Percentiles rank a stretch among this genome's conserved stretches.
Conservation (phyloP, 495 filamentous ascomycete genomes). For the Aspergillus nanangensis region DNA sequence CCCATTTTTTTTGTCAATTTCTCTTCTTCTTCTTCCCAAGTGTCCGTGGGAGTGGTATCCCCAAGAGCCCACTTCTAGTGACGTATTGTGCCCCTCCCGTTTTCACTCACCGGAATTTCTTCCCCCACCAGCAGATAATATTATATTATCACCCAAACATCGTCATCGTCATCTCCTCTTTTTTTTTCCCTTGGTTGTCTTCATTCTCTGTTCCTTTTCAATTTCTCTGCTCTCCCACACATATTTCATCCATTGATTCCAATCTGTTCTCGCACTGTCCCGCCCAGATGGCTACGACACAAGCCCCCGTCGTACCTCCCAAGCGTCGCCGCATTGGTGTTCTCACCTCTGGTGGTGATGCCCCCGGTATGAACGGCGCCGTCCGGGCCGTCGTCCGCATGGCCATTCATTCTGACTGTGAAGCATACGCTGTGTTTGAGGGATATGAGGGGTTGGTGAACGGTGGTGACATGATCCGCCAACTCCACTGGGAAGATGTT, state of each 20-base stretch:
- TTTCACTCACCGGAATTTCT: slow-evolving; percentile 43
- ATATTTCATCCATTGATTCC: slow-evolving; percentile 6
- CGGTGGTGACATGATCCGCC: slow-evolving; percentile 79
- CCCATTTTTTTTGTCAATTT: not conserved
- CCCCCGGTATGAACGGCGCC: slow-evolving; percentile 95
- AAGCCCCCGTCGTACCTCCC: slow-evolving; percentile 31
- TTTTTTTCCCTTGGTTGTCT: slow-evolving; percentile 5
- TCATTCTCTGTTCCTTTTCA: too few species aligned
- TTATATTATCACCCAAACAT: not conserved
- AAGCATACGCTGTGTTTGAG: slow-evolving; percentile 86
- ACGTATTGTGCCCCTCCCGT: slow-evolving; percentile 38
- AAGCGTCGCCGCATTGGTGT: slow-evolving; percentile 83
- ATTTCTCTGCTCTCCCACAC: not conserved
- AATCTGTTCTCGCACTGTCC: slow-evolving; percentile 13
- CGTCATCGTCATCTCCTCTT: slow-evolving; percentile 10
- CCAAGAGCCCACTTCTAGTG: slow-evolving; percentile 17
- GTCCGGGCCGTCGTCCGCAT: slow-evolving; percentile 93
- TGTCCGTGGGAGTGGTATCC: not conserved
- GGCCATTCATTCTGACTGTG: slow-evolving; percentile 81
- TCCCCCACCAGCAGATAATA: slow-evolving; percentile 18
- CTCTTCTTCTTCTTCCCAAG: slow-evolving; percentile 3
- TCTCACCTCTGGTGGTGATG: slow-evolving; percentile 96
- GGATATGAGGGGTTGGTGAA: slow-evolving; percentile 94
- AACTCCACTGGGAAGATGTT: slow-evolving; percentile 91
- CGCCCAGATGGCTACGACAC: slow-evolving; percentile 29